Evolutionary conservation across 257 asterid genomes (phyloP), one percentile per base, ranked within the genome.

Genomic region (Linaria vulgaris): DNA sequence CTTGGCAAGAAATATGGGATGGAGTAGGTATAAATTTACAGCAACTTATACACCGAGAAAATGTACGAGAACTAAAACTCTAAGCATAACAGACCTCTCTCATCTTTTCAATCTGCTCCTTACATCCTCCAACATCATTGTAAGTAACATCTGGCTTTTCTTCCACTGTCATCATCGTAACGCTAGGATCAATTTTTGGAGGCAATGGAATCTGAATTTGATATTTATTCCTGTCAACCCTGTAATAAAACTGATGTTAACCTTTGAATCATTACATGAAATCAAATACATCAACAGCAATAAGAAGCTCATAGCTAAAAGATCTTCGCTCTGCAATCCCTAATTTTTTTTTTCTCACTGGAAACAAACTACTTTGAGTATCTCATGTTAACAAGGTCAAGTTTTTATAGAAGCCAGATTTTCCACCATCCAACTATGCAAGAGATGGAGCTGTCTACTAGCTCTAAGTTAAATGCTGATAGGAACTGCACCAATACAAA

Each of bases 81-180:
- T 56, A 31, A 57, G 38, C 20, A 61, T 9, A 67, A 45, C 59
- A 71, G 39, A 91, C 99, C 97, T 92, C 99, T 69, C 99, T 74
- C 96, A 94, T 94, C 83, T 94, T 94, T 72, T 94, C 97, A 71
- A 94, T 94, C 78, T 94, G 97, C 72, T 94, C 99, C 81, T 90
- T 94, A 15, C 99, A 90, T 39, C 99, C 99, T 63, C 99, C 97
- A 69, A 94, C 99, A 77, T 94, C 99, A 68, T 87, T 87, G 52
- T 90, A 94, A 21, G 99, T 94, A 20, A 94, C 99, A 80, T 90
- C 97, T 10, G 99, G 99, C 70, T 94, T 94, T 79, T 94, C 99
- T 78, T 90, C 99, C 53, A 94, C 97, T 15, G 99, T 94, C 99
- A 94, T 94, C 99, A 94, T 94, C 38, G 99, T 94, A 27, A 94